phyloP scores from a whole-genome alignment of 371 early-diverging fungal species.

The Mortierella sp. region DNA sequence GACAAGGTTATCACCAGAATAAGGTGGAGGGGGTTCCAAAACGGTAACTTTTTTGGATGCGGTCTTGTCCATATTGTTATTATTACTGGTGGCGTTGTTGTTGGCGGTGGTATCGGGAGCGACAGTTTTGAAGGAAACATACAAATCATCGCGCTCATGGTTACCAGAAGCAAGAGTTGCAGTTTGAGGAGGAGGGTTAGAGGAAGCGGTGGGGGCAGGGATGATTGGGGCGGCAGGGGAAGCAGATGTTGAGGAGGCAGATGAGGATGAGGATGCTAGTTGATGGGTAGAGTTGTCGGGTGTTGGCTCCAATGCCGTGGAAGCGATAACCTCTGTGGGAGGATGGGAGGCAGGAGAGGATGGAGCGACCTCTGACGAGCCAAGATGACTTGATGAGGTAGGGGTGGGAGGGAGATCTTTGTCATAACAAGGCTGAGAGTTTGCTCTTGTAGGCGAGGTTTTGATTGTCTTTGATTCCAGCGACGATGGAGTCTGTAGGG shows the following conservation, averaged over 20 bases:
- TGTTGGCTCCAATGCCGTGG: slow-evolving; percentile 32
- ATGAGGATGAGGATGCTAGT: slow-evolving; percentile 21
- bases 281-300: slow-evolving; percentile 42
- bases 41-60: slow-evolving; percentile 37
- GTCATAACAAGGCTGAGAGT: slow-evolving; percentile 48
- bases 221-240: slow-evolving; percentile 22
- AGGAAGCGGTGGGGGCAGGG: slow-evolving; percentile 5
- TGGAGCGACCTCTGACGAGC: slow-evolving; percentile 11
- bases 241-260: slow-evolving; percentile 20
- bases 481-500: slow-evolving; percentile 21
- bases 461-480: slow-evolving; percentile 40
- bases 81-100: not conserved
- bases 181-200: slow-evolving; percentile 35
- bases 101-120: slow-evolving; percentile 6
- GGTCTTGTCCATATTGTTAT: slow-evolving; percentile 12
- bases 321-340: slow-evolving; percentile 2
- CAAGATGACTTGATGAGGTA: slow-evolving; percentile 45
- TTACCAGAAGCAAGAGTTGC: slow-evolving; percentile 23
- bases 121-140: slow-evolving; percentile 10
- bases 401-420: slow-evolving; percentile 55
- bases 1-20: slow-evolving; percentile 8
- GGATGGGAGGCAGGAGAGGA: slow-evolving; percentile 8
- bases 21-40: slow-evolving; percentile 42
- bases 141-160: slow-evolving; percentile 23
- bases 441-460: slow-evolving; percentile 18